Conservation (phyloP, 2,329 filamentous ascomycete genomes). For the Aspergillus neoniger region DNA sequence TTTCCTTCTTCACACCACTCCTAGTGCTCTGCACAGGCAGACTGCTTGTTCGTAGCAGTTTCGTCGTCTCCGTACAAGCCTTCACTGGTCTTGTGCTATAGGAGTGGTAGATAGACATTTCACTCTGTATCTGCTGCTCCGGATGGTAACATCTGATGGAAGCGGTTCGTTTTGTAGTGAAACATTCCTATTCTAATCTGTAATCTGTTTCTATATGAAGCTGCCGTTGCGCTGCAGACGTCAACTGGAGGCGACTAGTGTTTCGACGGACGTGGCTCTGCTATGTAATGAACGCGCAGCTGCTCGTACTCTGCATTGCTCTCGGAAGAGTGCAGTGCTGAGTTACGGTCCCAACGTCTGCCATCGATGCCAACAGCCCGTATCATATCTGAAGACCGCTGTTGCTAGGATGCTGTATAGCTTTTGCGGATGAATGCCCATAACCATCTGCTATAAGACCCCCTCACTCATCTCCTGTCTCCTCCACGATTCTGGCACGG, state of each 20-base stretch:
- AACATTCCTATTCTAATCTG: conserved; percentile 53
- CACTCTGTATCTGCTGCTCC: conserved; percentile 88
- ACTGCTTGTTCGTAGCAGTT: conserved; percentile 36
- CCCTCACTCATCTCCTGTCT: conserved; percentile 49
- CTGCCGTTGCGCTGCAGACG: background rate
- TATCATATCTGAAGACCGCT: background rate
- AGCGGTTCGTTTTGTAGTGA: conserved; percentile 77
- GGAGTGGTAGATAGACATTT: conserved; percentile 64
- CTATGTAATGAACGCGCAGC: background rate
- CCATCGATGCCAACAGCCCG: background rate
- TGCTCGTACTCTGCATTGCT: background rate
- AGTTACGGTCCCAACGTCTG: background rate
- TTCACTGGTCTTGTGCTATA: conserved; percentile 44
- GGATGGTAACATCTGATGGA: conserved; percentile 71
- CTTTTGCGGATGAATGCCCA: background rate
- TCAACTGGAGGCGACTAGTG: background rate
- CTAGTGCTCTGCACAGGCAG: conserved; percentile 44
- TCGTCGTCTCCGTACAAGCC: conserved; percentile 32
- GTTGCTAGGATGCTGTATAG: background rate
- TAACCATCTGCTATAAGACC: background rate
- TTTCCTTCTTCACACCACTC: conserved; percentile 40
- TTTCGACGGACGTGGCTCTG: background rate
- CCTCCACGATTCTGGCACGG: conserved; percentile 69
- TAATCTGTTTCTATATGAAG: conserved; percentile 1
- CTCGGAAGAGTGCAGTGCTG: background rate